Evolutionary conservation across 805 yeast species (phyloP).

Genomic region (Phaffomyces thermotolerans): DNA sequence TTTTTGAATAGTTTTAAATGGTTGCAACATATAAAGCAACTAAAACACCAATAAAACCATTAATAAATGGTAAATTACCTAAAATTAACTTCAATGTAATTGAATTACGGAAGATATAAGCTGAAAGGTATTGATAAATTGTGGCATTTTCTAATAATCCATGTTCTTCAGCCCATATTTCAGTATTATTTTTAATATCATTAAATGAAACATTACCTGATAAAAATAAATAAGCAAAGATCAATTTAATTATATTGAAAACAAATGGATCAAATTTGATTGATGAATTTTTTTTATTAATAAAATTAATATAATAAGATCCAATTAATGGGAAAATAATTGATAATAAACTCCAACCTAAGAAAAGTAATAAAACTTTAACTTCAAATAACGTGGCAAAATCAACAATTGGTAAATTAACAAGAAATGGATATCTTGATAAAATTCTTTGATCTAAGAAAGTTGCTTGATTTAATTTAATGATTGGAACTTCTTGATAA

Average conservation of each 20-base stretch:
- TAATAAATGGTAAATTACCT: slow-evolving; percentile 28
- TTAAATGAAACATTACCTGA: slow-evolving; percentile 21
- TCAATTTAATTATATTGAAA: slow-evolving; percentile 41
- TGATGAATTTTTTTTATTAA: slow-evolving; percentile 24
- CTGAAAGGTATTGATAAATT: slow-evolving; percentile 10
- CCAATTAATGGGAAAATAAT: slow-evolving; percentile 19
- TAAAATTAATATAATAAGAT: slow-evolving; percentile 26
- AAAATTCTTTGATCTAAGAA: slow-evolving; percentile 18
- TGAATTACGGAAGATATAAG: slow-evolving; percentile 20
- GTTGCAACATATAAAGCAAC: slow-evolving; percentile 32
- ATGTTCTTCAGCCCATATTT: slow-evolving; percentile 24
- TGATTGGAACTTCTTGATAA: slow-evolving; percentile 14
- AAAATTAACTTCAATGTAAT: slow-evolving; percentile 23
- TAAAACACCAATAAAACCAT: slow-evolving; percentile 23
- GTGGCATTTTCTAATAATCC: slow-evolving; percentile 17
- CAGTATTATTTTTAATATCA: slow-evolving; percentile 23
- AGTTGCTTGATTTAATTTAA: slow-evolving; percentile 11
- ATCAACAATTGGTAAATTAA: slow-evolving; percentile 15
- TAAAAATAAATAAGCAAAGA: slow-evolving; percentile 33
- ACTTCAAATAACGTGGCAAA: slow-evolving; percentile 1
- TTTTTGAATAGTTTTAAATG: too few relatives aligned
- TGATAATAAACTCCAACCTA: slow-evolving; percentile 21
- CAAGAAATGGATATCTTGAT: slow-evolving; percentile 13
- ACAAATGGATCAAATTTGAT: slow-evolving; percentile 46
- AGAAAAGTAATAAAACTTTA: slow-evolving; percentile 6